Evolutionary conservation across 371 early-diverging fungal genomes (phyloP).

Genomic region (Rhizopus microsporus): DNA sequence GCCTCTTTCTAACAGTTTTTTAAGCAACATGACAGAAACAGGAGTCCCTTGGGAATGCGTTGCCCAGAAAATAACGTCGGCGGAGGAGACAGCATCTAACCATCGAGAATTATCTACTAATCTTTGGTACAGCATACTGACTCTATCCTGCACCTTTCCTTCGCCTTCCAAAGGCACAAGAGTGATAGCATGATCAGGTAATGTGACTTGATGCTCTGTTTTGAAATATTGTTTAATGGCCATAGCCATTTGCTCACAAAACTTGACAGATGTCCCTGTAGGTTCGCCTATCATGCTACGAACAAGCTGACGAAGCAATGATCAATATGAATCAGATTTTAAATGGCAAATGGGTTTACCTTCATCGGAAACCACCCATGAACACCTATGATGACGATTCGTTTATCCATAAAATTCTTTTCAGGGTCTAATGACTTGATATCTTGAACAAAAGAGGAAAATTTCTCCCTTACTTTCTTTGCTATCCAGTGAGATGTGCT

Average conservation of each 20-base stretch:
- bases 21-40: slow-evolving; percentile 80
- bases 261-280: slow-evolving; percentile 85
- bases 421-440: slow-evolving; percentile 20
- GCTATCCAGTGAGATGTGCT: slow-evolving; percentile 19
- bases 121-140: slow-evolving; percentile 71
- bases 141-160: slow-evolving; percentile 87
- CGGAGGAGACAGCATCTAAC: slow-evolving; percentile 59
- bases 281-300: slow-evolving; percentile 89
- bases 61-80: slow-evolving; percentile 85
- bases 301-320: slow-evolving; percentile 44
- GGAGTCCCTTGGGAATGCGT: slow-evolving; percentile 96
- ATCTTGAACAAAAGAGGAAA: slow-evolving; percentile 33
- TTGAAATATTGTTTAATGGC: slow-evolving; percentile 64
- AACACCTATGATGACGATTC: slow-evolving; percentile 73
- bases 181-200: slow-evolving; percentile 66
- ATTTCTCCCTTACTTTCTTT: slow-evolving; percentile 23
- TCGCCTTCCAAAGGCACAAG: slow-evolving; percentile 87
- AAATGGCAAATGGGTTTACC: slow-evolving; percentile 21
- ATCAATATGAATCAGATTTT: not conserved
- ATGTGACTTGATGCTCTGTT: slow-evolving; percentile 57
- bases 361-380: slow-evolving; percentile 93
- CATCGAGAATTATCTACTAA: slow-evolving; percentile 57
- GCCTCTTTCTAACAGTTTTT: slow-evolving; percentile 70
- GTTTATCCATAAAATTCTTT: slow-evolving; percentile 26
- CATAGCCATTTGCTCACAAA: slow-evolving; percentile 84